Conservation (phyloP, 257 asterid genomes). For the Paulownia fortunei region DNA sequence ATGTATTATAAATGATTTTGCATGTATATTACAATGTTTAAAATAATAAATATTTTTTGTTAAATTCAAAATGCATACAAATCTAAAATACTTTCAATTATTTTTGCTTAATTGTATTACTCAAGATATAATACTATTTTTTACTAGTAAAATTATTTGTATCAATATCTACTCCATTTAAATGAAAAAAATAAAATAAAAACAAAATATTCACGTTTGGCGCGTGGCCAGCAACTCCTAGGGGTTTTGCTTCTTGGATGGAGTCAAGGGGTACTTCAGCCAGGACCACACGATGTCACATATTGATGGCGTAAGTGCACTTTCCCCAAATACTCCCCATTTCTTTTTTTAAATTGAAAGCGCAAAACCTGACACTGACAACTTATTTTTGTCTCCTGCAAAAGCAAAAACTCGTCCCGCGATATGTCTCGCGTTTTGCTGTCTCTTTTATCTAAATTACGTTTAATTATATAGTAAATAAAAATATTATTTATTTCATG, state of each 20-base stretch:
- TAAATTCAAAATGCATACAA: too few species aligned
- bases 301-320: constrained; percentile 34
- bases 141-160: too few species aligned
- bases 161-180: background rate
- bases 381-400: constrained; percentile 31
- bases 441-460: too few species aligned
- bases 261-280: background rate
- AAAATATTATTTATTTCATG: too few species aligned
- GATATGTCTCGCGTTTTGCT: constrained; percentile 13
- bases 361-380: constrained; percentile 44
- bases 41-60: too few species aligned
- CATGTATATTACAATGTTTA: too few species aligned
- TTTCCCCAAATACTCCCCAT: constrained; percentile 18
- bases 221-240: constrained; percentile 9
- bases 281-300: constrained; percentile 19
- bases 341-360: constrained; percentile 20
- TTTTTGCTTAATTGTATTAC: too few species aligned
- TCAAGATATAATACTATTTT: too few species aligned
- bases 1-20: too few species aligned
- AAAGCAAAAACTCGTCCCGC: constrained; percentile 24
- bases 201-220: background rate
- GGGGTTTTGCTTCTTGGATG: background rate
- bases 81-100: too few species aligned
- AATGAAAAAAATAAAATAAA: background rate
- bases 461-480: too few species aligned